These are phyloP conservation scores for Lactarius sanguifluus DNA, from an alignment of 768 basidiomycete species.

Conservation along the genomic window DNA sequence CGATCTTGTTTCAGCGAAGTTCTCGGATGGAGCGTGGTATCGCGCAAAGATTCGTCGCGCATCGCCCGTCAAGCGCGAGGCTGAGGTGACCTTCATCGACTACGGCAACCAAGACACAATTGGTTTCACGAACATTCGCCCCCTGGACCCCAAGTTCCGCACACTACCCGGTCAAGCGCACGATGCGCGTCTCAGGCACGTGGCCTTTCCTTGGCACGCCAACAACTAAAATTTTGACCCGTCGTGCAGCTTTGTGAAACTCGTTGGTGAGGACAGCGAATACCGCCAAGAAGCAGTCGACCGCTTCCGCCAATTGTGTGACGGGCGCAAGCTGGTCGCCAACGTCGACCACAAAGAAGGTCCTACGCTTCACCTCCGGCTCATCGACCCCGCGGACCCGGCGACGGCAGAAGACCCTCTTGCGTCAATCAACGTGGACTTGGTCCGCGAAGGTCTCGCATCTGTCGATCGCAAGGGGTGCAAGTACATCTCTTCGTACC, in stretches of 20 bases:
- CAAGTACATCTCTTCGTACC: constrained; percentile 70
- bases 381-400: constrained; percentile 86
- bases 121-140: constrained; percentile 79
- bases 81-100: constrained; percentile 92
- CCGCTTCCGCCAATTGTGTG: constrained; percentile 80
- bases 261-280: constrained; percentile 78
- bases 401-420: constrained; percentile 63
- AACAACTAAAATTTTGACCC: not conserved
- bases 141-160: constrained; percentile 88
- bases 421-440: constrained; percentile 84
- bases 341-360: constrained; percentile 90
- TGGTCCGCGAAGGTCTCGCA: constrained; percentile 86
- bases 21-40: constrained; percentile 94
- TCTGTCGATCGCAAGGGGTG: constrained; percentile 75
- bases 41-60: constrained; percentile 85
- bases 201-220: constrained; percentile 1
- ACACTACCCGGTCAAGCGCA: constrained; percentile 90
- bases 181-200: constrained; percentile 85
- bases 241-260: constrained; percentile 75
- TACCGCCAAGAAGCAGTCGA: constrained; percentile 84
- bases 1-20: constrained; percentile 92
- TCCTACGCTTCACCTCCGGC: constrained; percentile 74
- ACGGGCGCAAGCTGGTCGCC: constrained; percentile 96
- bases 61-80: constrained; percentile 90
- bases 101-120: constrained; percentile 94